Conservation (phyloP, 177 flowering plant genomes). For the Vitis hybrid region DNA sequence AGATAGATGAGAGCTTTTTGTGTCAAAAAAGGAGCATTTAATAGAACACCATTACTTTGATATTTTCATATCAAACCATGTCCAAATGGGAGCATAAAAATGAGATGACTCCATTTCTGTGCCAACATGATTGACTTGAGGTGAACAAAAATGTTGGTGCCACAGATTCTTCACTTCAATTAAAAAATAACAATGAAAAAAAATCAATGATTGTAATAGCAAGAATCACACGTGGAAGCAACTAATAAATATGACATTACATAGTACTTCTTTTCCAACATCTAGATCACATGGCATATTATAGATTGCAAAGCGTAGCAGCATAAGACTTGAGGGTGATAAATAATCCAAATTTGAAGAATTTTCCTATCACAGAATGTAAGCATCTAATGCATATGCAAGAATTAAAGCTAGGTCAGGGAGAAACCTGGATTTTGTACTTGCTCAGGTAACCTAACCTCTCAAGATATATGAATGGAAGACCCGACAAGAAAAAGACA, state of each 20-base stretch:
- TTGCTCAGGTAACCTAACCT: constrained; percentile 86
- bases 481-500: constrained; percentile 91
- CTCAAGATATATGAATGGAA: constrained; percentile 86
- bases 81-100: too few species aligned
- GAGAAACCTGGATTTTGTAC: constrained; percentile 90
- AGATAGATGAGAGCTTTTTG: not conserved
- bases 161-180: too few species aligned
- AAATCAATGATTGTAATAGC: too few species aligned
- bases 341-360: not conserved
- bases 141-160: too few species aligned
- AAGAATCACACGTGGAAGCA: too few species aligned
- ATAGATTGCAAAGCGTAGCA: too few species aligned
- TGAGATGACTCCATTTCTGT: too few species aligned
- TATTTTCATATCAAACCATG: not conserved
- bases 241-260: too few species aligned
- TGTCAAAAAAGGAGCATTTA: not conserved
- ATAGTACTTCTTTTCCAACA: too few species aligned
- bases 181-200: too few species aligned
- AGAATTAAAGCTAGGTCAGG: not conserved
- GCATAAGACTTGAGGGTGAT: not conserved
- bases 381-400: not conserved
- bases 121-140: too few species aligned
- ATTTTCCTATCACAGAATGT: not conserved
- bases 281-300: too few species aligned
- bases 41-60: not conserved